phyloP scores from a whole-genome alignment of 176 grass and related monocot species.

The Echinochloa phyllopogon region DNA sequence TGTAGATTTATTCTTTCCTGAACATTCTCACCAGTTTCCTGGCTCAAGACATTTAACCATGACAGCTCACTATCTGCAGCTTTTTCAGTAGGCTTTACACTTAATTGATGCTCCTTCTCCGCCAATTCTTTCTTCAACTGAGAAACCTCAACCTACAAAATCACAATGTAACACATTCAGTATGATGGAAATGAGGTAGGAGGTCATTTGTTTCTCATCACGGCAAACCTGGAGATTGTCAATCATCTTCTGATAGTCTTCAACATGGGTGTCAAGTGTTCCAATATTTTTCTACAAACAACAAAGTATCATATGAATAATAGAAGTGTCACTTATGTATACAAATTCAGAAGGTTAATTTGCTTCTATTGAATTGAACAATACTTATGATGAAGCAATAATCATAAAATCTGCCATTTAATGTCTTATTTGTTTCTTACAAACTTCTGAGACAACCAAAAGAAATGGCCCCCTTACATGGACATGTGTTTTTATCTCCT shows the following conservation, averaged over 20 bases:
- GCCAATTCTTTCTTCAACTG: conserved; percentile 85
- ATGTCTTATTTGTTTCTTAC: conserved; percentile 1
- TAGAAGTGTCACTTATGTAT: conserved; percentile 15
- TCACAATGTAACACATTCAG: conserved; percentile 23
- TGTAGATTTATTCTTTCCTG: conserved; percentile 99
- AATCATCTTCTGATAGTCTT: conserved; percentile 95
- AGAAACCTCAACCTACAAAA: conserved; percentile 85
- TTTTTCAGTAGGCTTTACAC: conserved; percentile 80
- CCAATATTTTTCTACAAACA: conserved; percentile 93
- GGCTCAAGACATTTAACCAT: conserved; percentile 94
- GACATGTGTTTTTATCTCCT: conserved; percentile 99
- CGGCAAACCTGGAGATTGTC: conserved; percentile 84
- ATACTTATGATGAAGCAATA: conserved; percentile 2
- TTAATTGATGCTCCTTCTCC: conserved; percentile 93
- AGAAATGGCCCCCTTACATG: conserved; percentile 65
- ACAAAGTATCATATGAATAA: conserved; percentile 35
- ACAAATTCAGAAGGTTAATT: conserved; percentile 15
- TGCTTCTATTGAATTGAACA: not conserved
- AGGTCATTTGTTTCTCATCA: not conserved
- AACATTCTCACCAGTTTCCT: conserved; percentile 93
- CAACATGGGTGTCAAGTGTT: conserved; percentile 86
- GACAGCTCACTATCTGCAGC: conserved; percentile 83
- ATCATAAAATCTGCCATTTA: not conserved
- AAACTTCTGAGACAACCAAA: not conserved
- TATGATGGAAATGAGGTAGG: conserved; percentile 19